phyloP scores from a whole-genome alignment of 164 flowering plant genomes.

The Piper betle region DNA sequence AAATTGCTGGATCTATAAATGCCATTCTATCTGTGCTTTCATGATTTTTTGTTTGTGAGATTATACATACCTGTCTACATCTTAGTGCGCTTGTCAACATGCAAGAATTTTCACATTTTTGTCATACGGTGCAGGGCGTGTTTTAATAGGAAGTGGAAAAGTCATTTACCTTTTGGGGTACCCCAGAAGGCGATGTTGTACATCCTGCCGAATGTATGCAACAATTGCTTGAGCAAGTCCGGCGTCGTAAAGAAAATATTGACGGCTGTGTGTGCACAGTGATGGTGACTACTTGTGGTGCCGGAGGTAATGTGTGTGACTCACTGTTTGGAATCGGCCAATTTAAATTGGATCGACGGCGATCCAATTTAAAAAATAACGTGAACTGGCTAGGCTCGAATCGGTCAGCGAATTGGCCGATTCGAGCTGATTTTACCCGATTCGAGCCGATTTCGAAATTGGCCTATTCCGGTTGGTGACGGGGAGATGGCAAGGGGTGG shows the following conservation, averaged over 20 bases:
- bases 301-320: conserved; percentile 60
- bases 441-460: no score
- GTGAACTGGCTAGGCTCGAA: no score
- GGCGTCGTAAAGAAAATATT: conserved; percentile 65
- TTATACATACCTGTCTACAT: not conserved
- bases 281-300: conserved; percentile 74
- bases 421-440: no score
- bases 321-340: no score
- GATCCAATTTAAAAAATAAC: no score
- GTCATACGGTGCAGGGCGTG: conserved; percentile 1
- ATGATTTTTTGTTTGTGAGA: not conserved
- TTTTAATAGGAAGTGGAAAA: conserved; percentile 39
- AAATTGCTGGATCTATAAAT: not conserved
- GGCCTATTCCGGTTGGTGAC: no score
- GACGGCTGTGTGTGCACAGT: conserved; percentile 87
- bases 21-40: not conserved
- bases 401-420: no score
- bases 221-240: conserved; percentile 64
- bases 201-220: conserved; percentile 89
- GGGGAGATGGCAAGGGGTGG: no score
- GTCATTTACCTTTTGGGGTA: conserved; percentile 35
- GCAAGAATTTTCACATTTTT: not conserved
- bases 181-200: conserved; percentile 34
- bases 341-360: no score
- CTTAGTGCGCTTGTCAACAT: not conserved